Evolutionary conservation across 495 filamentous ascomycete genomes (phyloP).

Genomic region (Neurospora sp.): DNA sequence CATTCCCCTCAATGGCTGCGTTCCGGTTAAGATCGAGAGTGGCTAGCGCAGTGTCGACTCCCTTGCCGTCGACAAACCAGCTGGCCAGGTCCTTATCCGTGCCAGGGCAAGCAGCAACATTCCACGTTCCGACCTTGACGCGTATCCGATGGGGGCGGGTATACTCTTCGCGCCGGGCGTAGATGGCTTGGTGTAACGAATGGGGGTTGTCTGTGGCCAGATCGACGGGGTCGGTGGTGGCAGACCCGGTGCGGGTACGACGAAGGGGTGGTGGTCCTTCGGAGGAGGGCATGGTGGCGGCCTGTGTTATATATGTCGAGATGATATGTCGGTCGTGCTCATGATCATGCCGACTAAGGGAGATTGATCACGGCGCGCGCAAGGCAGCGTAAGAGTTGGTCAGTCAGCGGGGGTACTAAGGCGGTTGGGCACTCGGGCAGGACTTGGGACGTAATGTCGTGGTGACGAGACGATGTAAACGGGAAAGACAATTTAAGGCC

Average conservation of each 20-base stretch:
- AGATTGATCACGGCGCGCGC: not conserved
- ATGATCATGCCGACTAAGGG: not conserved
- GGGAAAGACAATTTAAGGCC: too few species aligned
- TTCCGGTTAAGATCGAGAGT: conserved; percentile 36
- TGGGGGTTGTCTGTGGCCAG: conserved; percentile 25
- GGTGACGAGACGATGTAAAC: not conserved
- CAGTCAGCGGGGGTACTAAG: not conserved
- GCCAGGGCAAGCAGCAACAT: conserved; percentile 72
- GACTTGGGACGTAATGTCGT: not conserved
- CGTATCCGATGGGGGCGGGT: conserved; percentile 56
- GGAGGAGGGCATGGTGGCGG: conserved; percentile 17
- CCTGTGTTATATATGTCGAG: not conserved
- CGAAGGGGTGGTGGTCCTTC: conserved; percentile 13
- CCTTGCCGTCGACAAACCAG: conserved; percentile 77
- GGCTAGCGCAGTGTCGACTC: conserved; percentile 49
- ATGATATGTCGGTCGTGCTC: not conserved
- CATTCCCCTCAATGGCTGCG: conserved; percentile 8
- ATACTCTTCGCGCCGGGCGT: conserved; percentile 68
- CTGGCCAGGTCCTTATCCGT: conserved; percentile 76
- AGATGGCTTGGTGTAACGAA: conserved; percentile 46
- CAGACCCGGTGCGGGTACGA: conserved; percentile 9
- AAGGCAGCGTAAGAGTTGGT: not conserved
- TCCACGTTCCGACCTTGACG: conserved; percentile 90
- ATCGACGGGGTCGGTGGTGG: conserved; percentile 26
- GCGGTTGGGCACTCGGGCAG: not conserved